Evolutionary conservation across 192 early-diverging fungal species (phyloP).

Genomic region (Chytriomyces sp.): DNA sequence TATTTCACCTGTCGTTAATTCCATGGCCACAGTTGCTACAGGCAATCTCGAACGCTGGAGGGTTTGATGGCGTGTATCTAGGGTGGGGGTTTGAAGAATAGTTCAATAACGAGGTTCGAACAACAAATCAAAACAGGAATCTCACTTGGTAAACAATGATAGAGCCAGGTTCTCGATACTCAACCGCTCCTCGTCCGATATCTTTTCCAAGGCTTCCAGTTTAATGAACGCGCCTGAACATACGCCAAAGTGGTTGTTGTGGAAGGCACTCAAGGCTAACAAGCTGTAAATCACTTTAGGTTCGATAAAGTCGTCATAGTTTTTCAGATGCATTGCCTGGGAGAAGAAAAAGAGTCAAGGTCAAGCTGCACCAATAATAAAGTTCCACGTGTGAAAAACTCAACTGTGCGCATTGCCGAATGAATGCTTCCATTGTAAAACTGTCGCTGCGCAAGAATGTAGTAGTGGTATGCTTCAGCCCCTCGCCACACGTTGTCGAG

Average conservation of each 20-base stretch:
- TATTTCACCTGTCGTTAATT: slow-evolving; percentile 39
- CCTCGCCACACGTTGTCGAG: slow-evolving; percentile 63
- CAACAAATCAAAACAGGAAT: background rate
- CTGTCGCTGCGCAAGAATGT: slow-evolving; percentile 61
- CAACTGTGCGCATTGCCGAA: slow-evolving; percentile 56
- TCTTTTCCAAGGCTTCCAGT: slow-evolving; percentile 49
- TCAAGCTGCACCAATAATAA: background rate
- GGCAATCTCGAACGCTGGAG: slow-evolving; percentile 21
- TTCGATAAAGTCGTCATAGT: slow-evolving; percentile 60
- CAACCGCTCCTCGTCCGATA: slow-evolving; percentile 42
- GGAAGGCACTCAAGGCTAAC: slow-evolving; percentile 55
- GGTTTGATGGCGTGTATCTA: slow-evolving; percentile 42
- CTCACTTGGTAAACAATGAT: slow-evolving; percentile 60
- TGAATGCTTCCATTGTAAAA: slow-evolving; percentile 59
- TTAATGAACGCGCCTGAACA: slow-evolving; percentile 62
- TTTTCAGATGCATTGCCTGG: slow-evolving; percentile 55
- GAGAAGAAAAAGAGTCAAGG: background rate
- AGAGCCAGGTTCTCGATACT: slow-evolving; percentile 57
- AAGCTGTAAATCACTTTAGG: slow-evolving; percentile 52
- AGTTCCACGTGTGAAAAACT: too few relatives aligned
- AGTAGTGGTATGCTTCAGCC: slow-evolving; percentile 67
- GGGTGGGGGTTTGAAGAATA: background rate
- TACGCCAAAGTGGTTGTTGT: slow-evolving; percentile 51
- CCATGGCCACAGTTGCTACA: slow-evolving; percentile 44
- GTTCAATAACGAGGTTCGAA: too few relatives aligned